Conservation (phyloP, 495 filamentous ascomycete species). For the Penicillium crystallinum region DNA sequence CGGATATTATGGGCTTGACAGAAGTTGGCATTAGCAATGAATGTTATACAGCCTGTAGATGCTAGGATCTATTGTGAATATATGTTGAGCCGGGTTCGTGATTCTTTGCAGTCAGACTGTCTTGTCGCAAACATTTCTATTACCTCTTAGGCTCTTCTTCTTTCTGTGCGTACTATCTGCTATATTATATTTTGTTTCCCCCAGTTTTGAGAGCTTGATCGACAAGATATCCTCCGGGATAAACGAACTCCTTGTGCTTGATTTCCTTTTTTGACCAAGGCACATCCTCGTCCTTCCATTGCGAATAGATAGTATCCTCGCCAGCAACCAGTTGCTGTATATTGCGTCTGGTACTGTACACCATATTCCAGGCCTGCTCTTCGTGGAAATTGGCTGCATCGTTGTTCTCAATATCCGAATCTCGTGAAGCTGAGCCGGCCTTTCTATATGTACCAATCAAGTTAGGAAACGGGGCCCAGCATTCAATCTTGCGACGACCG, state of each 20-base stretch:
- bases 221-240: slow-evolving; percentile 23
- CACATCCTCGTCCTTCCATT: slow-evolving; percentile 17
- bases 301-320: slow-evolving; percentile 18
- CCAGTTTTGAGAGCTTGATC: neutral
- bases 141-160: too few relatives aligned
- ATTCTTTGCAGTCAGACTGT: too few relatives aligned
- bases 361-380: slow-evolving; percentile 19
- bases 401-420: slow-evolving; percentile 23
- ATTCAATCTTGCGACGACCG: slow-evolving; percentile 21
- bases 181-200: too few relatives aligned
- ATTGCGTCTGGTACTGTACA: slow-evolving; percentile 28
- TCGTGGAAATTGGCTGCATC: slow-evolving; percentile 11
- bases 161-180: too few relatives aligned
- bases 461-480: slow-evolving; percentile 26
- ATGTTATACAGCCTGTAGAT: too few relatives aligned
- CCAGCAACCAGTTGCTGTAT: slow-evolving; percentile 22
- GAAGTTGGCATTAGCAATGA: too few relatives aligned
- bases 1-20: too few relatives aligned
- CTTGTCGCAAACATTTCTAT: too few relatives aligned
- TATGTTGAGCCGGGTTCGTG: too few relatives aligned
- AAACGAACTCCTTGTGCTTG: slow-evolving; percentile 16
- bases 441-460: slow-evolving; percentile 23
- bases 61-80: neutral
- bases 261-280: slow-evolving; percentile 22
- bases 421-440: slow-evolving; percentile 13